These are phyloP conservation scores for Rhizopogon vinicolor DNA, from an alignment of 768 basidiomycete genomes.

Conservation along the genomic window DNA sequence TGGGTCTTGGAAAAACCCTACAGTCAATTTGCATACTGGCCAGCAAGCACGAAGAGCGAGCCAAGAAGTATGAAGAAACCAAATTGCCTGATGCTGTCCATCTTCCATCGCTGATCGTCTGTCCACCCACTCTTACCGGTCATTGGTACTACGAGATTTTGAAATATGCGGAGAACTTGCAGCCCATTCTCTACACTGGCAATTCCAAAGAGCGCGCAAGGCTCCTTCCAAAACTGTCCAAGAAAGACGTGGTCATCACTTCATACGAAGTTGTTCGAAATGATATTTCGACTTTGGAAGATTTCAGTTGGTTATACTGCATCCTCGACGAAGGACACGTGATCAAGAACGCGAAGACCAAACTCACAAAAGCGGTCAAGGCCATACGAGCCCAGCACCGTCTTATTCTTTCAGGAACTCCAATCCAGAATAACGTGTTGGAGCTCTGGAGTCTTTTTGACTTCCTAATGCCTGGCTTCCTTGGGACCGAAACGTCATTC, in stretches of 20 bases:
- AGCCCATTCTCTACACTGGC: slow-evolving; percentile 86
- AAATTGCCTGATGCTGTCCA: slow-evolving; percentile 74
- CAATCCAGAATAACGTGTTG: slow-evolving; percentile 98
- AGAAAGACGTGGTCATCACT: slow-evolving; percentile 89
- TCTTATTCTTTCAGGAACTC: slow-evolving; percentile 92
- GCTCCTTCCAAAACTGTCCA: slow-evolving; percentile 58
- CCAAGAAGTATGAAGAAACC: slow-evolving; percentile 59
- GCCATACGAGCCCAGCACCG: slow-evolving; percentile 86
- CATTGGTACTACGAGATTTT: slow-evolving; percentile 99
- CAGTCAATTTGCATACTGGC: slow-evolving; percentile 97
- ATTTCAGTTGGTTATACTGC: slow-evolving; percentile 88
- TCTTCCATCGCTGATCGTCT: slow-evolving; percentile 91
- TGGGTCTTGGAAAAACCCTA: slow-evolving; percentile 97
- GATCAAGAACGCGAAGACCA: slow-evolving; percentile 98
- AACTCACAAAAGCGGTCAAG: slow-evolving; percentile 95
- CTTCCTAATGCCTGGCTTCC: slow-evolving; percentile 98
- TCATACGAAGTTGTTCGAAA: slow-evolving; percentile 98
- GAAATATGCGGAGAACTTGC: slow-evolving; percentile 84
- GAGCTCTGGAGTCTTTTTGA: slow-evolving; percentile 99
- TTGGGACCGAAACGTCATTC: slow-evolving; percentile 93
- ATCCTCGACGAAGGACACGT: slow-evolving; percentile 98
- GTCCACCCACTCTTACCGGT: slow-evolving; percentile 95
- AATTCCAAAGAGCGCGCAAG: slow-evolving; percentile 75
- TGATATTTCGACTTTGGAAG: slow-evolving; percentile 74
- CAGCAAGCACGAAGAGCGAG: slow-evolving; percentile 88